Evolutionary conservation across 805 yeast species (phyloP).

Genomic region (Candida nanaspora): DNA sequence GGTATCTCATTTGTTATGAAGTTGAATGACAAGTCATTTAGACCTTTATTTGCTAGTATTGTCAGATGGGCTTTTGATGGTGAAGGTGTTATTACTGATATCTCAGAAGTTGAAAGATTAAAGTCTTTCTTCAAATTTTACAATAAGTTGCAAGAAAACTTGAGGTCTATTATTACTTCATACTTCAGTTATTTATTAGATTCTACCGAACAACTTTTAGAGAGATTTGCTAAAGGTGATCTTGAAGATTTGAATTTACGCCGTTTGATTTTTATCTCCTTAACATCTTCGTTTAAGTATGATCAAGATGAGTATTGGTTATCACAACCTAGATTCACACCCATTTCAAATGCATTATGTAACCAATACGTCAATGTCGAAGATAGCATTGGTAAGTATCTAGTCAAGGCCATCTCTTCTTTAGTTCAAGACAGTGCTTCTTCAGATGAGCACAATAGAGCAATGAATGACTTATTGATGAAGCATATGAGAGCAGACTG

Average conservation of each 20-base stretch:
- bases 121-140: conserved; percentile 79
- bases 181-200: conserved; percentile 85
- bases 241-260: conserved; percentile 48
- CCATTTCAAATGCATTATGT: conserved; percentile 54
- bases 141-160: conserved; percentile 73
- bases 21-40: conserved; percentile 85
- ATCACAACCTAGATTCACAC: conserved; percentile 74
- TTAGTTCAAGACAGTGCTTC: conserved; percentile 61
- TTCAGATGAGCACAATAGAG: conserved; percentile 64
- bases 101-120: conserved; percentile 49
- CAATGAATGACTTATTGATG: conserved; percentile 55
- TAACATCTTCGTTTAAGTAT: conserved; percentile 75
- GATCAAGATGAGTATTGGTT: conserved; percentile 97
- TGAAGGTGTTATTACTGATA: conserved; percentile 49
- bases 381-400: conserved; percentile 65
- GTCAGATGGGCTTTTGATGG: conserved; percentile 92
- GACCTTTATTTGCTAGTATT: conserved; percentile 82
- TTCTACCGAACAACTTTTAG: conserved; percentile 51
- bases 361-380: conserved; percentile 64
- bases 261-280: conserved; percentile 64
- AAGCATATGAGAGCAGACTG: conserved; percentile 62
- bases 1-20: conserved; percentile 79
- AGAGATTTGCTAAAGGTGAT: conserved; percentile 37
- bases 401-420: conserved; percentile 74
- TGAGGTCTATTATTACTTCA: conserved; percentile 81